phyloP scores from a whole-genome alignment of 2,329 filamentous ascomycete genomes.

The Aspergillaceae sp. region DNA sequence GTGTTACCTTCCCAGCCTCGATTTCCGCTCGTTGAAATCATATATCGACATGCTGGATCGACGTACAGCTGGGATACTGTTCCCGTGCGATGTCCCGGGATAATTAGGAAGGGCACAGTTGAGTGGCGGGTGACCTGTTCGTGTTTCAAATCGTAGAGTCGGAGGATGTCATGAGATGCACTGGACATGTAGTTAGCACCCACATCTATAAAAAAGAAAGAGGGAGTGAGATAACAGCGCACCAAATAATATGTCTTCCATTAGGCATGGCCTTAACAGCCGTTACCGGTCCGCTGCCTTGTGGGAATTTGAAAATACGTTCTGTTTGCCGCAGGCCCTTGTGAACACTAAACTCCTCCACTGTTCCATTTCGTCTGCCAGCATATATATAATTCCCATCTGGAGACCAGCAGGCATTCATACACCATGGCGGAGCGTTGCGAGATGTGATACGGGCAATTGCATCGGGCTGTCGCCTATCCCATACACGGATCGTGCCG shows the following conservation, averaged over 20 bases:
- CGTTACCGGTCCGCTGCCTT: constrained; percentile 81
- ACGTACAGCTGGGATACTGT: constrained; percentile 80
- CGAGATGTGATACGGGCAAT: constrained; percentile 70
- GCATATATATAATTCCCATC: constrained; percentile 94
- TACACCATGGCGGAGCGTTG: constrained; percentile 87
- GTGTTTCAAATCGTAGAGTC: constrained; percentile 78
- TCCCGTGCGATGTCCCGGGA: constrained; percentile 81
- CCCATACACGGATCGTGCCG: constrained; percentile 42
- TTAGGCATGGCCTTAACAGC: constrained; percentile 87
- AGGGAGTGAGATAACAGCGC: constrained; percentile 19
- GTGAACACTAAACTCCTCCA: constrained; percentile 88
- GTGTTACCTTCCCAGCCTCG: constrained; percentile 86
- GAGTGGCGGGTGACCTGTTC: constrained; percentile 60
- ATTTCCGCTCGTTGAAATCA: constrained; percentile 87
- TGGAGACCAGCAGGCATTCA: constrained; percentile 92
- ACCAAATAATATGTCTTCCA: constrained; percentile 82
- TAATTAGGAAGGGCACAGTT: constrained; percentile 87
- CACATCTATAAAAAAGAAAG: background rate
- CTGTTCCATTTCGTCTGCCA: constrained; percentile 79
- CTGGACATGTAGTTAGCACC: constrained; percentile 35
- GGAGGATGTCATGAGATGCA: constrained; percentile 85
- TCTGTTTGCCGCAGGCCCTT: constrained; percentile 67
- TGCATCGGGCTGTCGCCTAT: constrained; percentile 59
- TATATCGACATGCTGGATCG: constrained; percentile 79
- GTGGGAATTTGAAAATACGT: constrained; percentile 76